Evolutionary conservation across 2,329 filamentous ascomycete genomes (phyloP).

Genomic region (Lasiodiplodia sp.): DNA sequence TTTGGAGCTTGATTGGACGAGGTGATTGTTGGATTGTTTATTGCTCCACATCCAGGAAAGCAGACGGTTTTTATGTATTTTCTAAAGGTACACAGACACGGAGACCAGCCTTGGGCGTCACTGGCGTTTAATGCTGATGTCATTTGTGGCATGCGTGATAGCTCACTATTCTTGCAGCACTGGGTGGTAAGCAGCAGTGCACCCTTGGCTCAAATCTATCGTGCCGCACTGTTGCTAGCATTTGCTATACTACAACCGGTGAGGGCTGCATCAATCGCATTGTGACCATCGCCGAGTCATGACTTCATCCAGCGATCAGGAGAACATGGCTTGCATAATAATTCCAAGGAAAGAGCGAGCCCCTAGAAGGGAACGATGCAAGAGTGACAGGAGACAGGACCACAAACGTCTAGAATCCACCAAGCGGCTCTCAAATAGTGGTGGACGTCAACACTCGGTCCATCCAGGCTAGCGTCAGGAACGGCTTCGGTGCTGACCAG

Average conservation of each 20-base stretch:
- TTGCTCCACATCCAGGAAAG: too few relatives aligned
- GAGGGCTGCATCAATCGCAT: not conserved
- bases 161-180: not conserved
- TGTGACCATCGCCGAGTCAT: not conserved
- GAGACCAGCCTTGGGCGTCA: not conserved
- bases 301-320: slow-evolving; percentile 1
- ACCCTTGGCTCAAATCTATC: not conserved
- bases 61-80: not conserved
- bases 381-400: not conserved
- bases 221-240: not conserved
- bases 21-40: not conserved
- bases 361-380: not conserved
- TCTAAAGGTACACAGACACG: not conserved
- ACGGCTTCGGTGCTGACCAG: not conserved
- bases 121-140: slow-evolving; percentile 3
- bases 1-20: not conserved
- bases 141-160: not conserved
- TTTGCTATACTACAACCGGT: not conserved
- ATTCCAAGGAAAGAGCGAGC: not conserved
- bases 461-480: slow-evolving; percentile 17
- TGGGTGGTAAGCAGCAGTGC: not conserved
- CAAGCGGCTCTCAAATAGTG: not conserved
- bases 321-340: not conserved
- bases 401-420: not conserved
- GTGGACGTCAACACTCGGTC: slow-evolving; percentile 26